Base-by-base conservation (phyloP, 306 rosid genomes). In the Acacia acuminata region DNA sequence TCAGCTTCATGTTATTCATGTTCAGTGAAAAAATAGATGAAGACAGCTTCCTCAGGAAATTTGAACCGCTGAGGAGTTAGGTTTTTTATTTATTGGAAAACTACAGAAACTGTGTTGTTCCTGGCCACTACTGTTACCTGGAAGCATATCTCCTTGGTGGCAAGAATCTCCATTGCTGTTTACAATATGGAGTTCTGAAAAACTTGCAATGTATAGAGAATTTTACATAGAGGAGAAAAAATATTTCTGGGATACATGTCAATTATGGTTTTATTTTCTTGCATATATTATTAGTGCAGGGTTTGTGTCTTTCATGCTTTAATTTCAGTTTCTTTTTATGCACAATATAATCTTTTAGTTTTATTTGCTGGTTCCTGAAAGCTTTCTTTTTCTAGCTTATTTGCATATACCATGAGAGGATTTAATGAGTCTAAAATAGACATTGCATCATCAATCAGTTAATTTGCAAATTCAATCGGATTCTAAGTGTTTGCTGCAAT, bases 1-100 rank as follows among this genome's bases (percentile, higher is more conserved):
- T 48, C 92, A 79, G 77, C 87, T 89, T 20, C 93, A 81, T 76
- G 66, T 87, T 66, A 88, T 88, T 81, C 91, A 81, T 48, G 86
- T 89, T 19, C 88, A 86, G 75, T 91, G 71, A 88, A 87, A 65
- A 66, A 58, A 27, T 74, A 48, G 82, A 87, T 15, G 68, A 73
- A 73, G 85, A 66, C 61, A 76, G 75, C 70, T 84, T 82, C 78
- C 61, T 63, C 58, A 24, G 79, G 80, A 84, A 55, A 60, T 73
- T 56, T 51, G 75, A 82, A 27, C 63, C 44, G 67, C 73, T 58
- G 67, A 67, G 63, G 84, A 76, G 53, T 56, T 71, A 20, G 50
- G 40, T 58, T 47, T 56, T 38, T 71, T 34, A 67, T 22, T 79
- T 72, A 71, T 44, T 17, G 14, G 14, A 32, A 48, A 48, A 77